Base-by-base conservation (phyloP, 164 flowering plant genomes). In the Macadamia tetraphylla region DNA sequence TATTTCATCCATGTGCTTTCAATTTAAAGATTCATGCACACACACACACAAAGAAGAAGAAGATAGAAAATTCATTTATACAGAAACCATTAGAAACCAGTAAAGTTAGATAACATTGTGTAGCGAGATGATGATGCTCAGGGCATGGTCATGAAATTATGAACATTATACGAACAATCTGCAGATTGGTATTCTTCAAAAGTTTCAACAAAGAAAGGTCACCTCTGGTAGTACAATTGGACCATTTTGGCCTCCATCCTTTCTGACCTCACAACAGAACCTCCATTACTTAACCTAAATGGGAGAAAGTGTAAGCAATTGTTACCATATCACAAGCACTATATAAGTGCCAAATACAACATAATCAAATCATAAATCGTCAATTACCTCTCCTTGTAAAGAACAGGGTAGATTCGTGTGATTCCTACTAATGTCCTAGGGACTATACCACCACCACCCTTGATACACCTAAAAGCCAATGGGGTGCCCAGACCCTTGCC, bases 391-490 rank as follows among this genome's bases (percentile, higher is more conserved):
- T 95, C 99, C 76, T 79, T 86, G 76, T 87, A 91, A 6, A 95
- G 88, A 67, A 91, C 74, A 69, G 99, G 99, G 76, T 95, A 95
- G 61, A 89, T 81, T 62, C 98, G 81, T 71, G 82, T 77, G 40
- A 95, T 75, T 69, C 97, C 93, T 71, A 85, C 86, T 60, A 91
- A 73, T 58, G 96, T 91, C 66, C 73, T 69, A 32, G 96, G 96
- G 40, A 95, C 84, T 70, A 80, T 77, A 73, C 99, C 99, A 17
- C 99, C 99, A 73, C 63, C 67, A 78, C 80, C 69, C 81, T 89
- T 92, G 74, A 95, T 84, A 76, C 94, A 91, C 53, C 83, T 81
- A 75, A 95, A 88, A 66, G 99, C 91, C 78, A 95, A 78, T 53
- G 99, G 98, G 71, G 78, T 63, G 69, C 88, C 80, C 70, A 59